phyloP scores from a whole-genome alignment of 1,284 basidiomycete genomes.

The Papiliotrema nemorosa region DNA sequence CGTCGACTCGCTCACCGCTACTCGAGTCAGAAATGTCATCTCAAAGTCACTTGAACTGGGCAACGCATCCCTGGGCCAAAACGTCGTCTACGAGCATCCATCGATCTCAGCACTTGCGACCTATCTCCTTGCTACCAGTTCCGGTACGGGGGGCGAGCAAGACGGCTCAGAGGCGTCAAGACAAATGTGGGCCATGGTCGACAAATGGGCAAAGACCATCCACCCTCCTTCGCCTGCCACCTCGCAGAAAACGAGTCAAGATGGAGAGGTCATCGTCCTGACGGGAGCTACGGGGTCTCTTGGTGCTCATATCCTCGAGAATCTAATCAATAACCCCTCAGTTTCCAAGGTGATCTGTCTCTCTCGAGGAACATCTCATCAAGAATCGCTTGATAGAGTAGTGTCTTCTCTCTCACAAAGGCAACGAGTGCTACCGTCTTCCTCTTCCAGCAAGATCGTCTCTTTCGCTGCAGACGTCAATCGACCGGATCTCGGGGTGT shows the following conservation, averaged over 20 bases:
- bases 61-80: conserved; percentile 49
- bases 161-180: conserved; percentile 35
- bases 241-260: conserved; percentile 7
- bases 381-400: conserved; percentile 31
- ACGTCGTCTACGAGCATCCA: conserved; percentile 49
- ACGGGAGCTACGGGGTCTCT: conserved; percentile 63
- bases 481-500: conserved; percentile 51
- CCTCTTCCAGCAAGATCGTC: conserved; percentile 41
- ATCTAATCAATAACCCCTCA: conserved; percentile 48
- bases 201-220: conserved; percentile 47
- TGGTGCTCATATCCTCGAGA: conserved; percentile 58
- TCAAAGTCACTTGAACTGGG: conserved; percentile 53
- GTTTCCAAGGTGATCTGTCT: conserved; percentile 56
- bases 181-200: conserved; percentile 51
- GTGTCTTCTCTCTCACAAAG: conserved; percentile 35
- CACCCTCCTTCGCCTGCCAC: conserved; percentile 6
- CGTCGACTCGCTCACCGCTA: conserved; percentile 59
- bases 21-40: conserved; percentile 56
- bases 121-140: conserved; percentile 35
- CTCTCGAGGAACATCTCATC: conserved; percentile 44
- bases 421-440: conserved; percentile 21
- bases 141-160: conserved; percentile 21
- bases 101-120: conserved; percentile 33
- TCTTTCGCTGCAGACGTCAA: conserved; percentile 54
- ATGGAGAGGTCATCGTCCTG: conserved; percentile 44